Conservation (phyloP, 371 early-diverging fungal species). For the Sporodiniella umbellata region DNA sequence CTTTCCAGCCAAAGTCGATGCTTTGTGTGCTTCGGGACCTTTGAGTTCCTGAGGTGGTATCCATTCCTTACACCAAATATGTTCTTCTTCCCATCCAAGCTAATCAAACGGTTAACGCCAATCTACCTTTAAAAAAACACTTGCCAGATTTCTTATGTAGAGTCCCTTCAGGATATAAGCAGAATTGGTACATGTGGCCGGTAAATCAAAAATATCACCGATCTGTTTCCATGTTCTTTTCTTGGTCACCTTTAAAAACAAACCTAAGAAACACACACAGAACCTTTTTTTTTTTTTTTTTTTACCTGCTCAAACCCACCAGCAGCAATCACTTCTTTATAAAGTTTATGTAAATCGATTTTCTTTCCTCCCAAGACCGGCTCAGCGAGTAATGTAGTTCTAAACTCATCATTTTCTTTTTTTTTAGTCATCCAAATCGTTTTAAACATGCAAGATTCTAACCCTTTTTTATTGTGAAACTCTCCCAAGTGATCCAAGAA, state of each 20-base stretch:
- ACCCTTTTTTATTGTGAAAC: conserved; percentile 75
- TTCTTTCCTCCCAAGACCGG: conserved; percentile 76
- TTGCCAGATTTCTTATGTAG: conserved; percentile 63
- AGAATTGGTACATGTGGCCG: conserved; percentile 77
- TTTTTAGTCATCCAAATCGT: too few species aligned
- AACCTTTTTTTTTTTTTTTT: neutral
- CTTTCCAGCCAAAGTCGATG: conserved; percentile 41
- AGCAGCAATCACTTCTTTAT: conserved; percentile 59
- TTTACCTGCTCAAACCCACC: conserved; percentile 73
- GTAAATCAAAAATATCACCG: conserved; percentile 69
- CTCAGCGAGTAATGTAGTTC: conserved; percentile 63
- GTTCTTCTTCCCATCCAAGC: conserved; percentile 53
- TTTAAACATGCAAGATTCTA: conserved; percentile 1
- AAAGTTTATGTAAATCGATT: conserved; percentile 68
- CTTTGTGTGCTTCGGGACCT: conserved; percentile 40
- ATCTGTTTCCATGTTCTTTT: conserved; percentile 77
- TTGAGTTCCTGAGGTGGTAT: conserved; percentile 40
- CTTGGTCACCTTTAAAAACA: conserved; percentile 53
- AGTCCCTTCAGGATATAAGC: conserved; percentile 77
- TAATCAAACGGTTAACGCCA: neutral
- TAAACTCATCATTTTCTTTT: too few species aligned
- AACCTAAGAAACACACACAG: too few species aligned
- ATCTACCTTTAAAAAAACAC: conserved; percentile 1
- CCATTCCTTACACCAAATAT: conserved; percentile 43
- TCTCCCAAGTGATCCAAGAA: conserved; percentile 69